These are phyloP conservation scores for Acacia acuminata DNA, from an alignment of 306 rosid genomes.

Conservation along the genomic window DNA sequence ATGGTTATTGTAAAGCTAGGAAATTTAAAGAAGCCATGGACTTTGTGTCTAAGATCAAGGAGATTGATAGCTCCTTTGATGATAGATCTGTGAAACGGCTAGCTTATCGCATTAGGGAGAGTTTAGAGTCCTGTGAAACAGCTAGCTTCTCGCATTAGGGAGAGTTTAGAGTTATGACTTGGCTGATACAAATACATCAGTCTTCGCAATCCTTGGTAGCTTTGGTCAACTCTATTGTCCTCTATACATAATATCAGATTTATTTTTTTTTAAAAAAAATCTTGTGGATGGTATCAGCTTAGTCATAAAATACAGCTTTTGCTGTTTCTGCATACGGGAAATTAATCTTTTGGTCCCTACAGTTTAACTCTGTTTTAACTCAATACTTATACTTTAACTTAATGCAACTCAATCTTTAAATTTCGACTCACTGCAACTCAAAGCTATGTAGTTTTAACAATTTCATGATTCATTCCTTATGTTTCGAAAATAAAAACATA, in stretches of 20 bases:
- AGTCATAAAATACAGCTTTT: background rate
- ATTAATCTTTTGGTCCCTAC: too few species aligned
- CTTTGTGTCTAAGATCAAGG: constrained; percentile 66
- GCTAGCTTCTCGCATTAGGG: constrained; percentile 67
- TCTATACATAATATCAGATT: constrained; percentile 18
- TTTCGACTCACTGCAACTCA: too few species aligned
- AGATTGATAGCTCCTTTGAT: constrained; percentile 57
- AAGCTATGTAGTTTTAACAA: too few species aligned
- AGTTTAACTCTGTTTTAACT: too few species aligned
- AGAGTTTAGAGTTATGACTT: constrained; percentile 39
- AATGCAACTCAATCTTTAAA: too few species aligned
- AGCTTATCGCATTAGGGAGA: constrained; percentile 59
- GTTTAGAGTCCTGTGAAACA: constrained; percentile 53
- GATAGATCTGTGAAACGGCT: constrained; percentile 59
- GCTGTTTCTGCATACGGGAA: background rate
- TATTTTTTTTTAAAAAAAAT: background rate
- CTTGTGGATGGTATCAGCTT: background rate
- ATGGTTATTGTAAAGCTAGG: constrained; percentile 77
- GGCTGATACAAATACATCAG: constrained; percentile 25
- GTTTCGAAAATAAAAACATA: too few species aligned
- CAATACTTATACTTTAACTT: too few species aligned
- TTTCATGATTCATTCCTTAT: too few species aligned
- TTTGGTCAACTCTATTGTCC: constrained; percentile 20
- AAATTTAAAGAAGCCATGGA: constrained; percentile 71
- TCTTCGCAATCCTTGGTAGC: background rate